Conservation (phyloP, 331 rosid genomes). For the Malus hybrid region DNA sequence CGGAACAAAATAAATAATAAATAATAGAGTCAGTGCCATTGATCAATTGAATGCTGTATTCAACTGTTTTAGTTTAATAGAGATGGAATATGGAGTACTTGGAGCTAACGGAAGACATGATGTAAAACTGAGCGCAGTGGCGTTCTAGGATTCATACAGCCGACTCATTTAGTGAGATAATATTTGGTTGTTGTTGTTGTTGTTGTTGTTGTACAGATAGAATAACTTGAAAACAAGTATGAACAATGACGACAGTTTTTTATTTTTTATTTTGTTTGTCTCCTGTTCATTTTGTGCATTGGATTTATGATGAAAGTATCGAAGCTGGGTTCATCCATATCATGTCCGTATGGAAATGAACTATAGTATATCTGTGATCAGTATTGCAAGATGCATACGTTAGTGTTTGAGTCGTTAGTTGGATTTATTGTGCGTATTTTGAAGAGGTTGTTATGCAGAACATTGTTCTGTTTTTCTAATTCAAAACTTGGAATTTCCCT, state of each 20-base stretch:
- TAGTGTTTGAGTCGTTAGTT: not conserved
- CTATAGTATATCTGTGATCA: not conserved
- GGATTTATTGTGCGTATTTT: not conserved
- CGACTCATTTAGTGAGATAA: too few relatives aligned
- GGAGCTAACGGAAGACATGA: not conserved
- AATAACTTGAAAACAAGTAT: not conserved
- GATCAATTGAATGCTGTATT: too few relatives aligned
- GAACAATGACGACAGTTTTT: not conserved
- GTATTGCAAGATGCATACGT: not conserved
- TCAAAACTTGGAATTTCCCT: not conserved
- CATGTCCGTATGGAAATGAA: not conserved
- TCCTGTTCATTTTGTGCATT: not conserved
- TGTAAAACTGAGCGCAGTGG: too few relatives aligned
- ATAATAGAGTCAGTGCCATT: too few relatives aligned
- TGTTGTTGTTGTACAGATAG: too few relatives aligned
- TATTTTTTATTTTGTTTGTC: not conserved
- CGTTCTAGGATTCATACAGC: too few relatives aligned
- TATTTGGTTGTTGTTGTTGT: too few relatives aligned
- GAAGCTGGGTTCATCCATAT: not conserved
- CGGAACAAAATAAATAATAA: too few relatives aligned
- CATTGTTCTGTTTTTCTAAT: not conserved
- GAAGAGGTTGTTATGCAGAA: not conserved
- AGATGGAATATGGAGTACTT: too few relatives aligned
- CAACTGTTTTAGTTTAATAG: too few relatives aligned
- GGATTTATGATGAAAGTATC: too few relatives aligned